Evolutionary conservation across 768 basidiomycete species (phyloP), one percentile per base, ranked within the genome.

Genomic region (Lentinula lateritia): DNA sequence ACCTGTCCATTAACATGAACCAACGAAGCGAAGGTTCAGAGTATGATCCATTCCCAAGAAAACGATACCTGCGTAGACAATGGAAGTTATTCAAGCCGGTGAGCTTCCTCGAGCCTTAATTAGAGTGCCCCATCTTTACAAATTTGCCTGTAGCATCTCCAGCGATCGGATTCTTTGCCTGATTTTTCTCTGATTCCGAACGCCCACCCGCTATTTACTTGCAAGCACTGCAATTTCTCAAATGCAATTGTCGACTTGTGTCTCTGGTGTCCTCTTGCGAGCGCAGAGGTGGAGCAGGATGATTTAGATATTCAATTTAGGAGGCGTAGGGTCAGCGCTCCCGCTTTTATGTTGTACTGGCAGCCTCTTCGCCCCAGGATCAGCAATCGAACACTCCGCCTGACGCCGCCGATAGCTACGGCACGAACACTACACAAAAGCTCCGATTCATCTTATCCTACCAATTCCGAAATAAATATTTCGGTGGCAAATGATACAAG

Each of bases 41-140:
- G 6, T 9, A 32, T 34, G 39, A 56, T 8, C 12, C 41, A 16
- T 55, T 42, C 12, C 0, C 54, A 13, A 20, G 39, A 15, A 15
- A 41, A n/a, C 34, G 55, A 28, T 56, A 56, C 28, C n/a, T 56
- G 41, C 55, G 39, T 5, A 56, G 55, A 43, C 18, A n/a, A 12
- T 56, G 55, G 55, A 56, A 56, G 41, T 9, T 56, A 12, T 56
- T 56, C 23, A 56, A 56, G 28, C 55, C 55, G 10, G 55, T 41
- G 15, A 56, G 38, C 9, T 3, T 42, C 28, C 6, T 43, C 39
- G 7, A 20, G 16, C 36, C 1, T 55, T 13, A 45, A 41, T 6
- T 28, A 2, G 39, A 23, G 12, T 28, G 28, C 28, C 28, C 34
- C 13, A 41, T 43, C 5, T 41, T 18, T 10, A 12, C 9, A 6